These are phyloP conservation scores for Hymenoscyphus linearis DNA, from an alignment of 2,329 filamentous ascomycete species.

Conservation along the genomic window DNA sequence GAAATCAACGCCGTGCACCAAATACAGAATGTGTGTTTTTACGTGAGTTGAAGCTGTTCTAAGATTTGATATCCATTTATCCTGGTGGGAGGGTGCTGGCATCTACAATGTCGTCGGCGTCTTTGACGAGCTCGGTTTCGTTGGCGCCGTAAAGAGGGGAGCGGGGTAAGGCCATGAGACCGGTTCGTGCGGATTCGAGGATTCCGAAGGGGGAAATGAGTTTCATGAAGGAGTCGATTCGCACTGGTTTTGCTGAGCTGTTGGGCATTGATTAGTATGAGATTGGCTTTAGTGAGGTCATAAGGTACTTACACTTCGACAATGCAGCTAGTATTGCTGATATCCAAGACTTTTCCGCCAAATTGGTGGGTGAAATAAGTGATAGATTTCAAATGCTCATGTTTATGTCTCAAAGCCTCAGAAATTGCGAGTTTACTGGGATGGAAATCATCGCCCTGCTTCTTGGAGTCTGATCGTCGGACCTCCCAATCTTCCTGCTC, in stretches of 20 bases:
- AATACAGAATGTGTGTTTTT: neutral
- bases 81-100: conserved; percentile 89
- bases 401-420: conserved; percentile 91
- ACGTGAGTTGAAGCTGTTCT: conserved; percentile 30
- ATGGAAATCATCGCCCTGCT: conserved; percentile 63
- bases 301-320: conserved; percentile 75
- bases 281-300: neutral
- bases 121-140: conserved; percentile 68
- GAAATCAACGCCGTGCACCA: conserved; percentile 83
- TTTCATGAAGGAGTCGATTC: conserved; percentile 98
- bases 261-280: conserved; percentile 13
- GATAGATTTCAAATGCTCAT: conserved; percentile 93
- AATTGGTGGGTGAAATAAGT: conserved; percentile 98
- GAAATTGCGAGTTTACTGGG: conserved; percentile 79
- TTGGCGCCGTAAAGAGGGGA: conserved; percentile 75
- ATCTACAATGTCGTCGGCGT: conserved; percentile 92
- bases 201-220: conserved; percentile 92
- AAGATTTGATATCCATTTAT: conserved; percentile 35
- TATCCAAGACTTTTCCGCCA: conserved; percentile 93
- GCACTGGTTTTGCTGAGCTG: conserved; percentile 76
- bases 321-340: conserved; percentile 97
- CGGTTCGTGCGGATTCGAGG: conserved; percentile 89
- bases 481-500: conserved; percentile 38
- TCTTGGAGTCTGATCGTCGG: conserved; percentile 19
- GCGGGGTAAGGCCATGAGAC: conserved; percentile 92